Conservation (phyloP, 129 eudicot species). For the Lactuca sativa region DNA sequence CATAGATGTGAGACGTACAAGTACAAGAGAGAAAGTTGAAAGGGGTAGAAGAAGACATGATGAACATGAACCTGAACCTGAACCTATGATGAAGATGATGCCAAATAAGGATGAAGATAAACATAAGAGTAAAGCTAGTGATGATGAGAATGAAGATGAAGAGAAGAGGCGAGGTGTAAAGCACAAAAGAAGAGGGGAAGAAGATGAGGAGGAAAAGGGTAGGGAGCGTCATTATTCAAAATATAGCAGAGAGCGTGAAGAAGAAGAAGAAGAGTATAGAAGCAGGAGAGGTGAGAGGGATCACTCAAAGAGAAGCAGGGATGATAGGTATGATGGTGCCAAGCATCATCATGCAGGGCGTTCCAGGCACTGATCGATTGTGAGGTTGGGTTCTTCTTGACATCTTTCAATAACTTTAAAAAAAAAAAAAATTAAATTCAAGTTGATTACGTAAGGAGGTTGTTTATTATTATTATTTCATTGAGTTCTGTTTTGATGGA, state of each 20-base stretch:
- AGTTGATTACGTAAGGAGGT: too few relatives aligned
- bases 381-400: constrained; percentile 14
- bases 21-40: constrained; percentile 19
- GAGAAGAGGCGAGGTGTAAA: constrained; percentile 42
- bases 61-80: constrained; percentile 27
- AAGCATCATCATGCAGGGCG: constrained; percentile 44
- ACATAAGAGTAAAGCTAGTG: constrained; percentile 25
- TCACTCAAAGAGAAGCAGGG: constrained; percentile 53
- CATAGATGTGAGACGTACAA: not conserved
- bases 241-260: constrained; percentile 40
- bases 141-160: constrained; percentile 46
- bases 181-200: constrained; percentile 59
- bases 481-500: not conserved
- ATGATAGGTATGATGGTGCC: constrained; percentile 45
- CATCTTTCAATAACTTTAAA: too few relatives aligned
- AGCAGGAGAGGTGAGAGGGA: constrained; percentile 57
- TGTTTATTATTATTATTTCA: not conserved
- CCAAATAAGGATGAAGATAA: constrained; percentile 28
- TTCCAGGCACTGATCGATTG: constrained; percentile 37
- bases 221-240: constrained; percentile 27
- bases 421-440: too few relatives aligned
- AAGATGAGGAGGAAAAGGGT: constrained; percentile 33
- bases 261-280: constrained; percentile 25
- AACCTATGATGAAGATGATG: constrained; percentile 7
- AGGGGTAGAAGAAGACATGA: constrained; percentile 25